Percentiles rank a stretch among this genome's conserved stretches.
Evolutionary conservation across 495 filamentous ascomycete genomes (phyloP).

Genomic region (Chaetomium fimeti): DNA sequence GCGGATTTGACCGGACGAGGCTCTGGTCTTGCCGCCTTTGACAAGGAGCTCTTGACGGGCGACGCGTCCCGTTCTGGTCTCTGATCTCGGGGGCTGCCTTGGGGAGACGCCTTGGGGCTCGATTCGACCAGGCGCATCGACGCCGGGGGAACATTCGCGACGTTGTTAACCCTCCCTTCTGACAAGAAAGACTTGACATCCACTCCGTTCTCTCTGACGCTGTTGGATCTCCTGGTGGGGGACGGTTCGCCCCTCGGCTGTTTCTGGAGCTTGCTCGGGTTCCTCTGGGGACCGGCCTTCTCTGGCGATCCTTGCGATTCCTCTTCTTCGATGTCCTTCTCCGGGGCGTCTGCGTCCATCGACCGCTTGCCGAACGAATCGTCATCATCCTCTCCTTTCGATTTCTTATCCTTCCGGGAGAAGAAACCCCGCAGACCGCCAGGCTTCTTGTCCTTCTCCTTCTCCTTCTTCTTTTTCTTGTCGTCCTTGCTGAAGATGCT

Average conservation of each 20-base stretch:
- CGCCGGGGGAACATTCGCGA: conserved; percentile 48
- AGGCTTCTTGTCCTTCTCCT: conserved; percentile 86
- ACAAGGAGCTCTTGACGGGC: conserved; percentile 31
- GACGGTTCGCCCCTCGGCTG: conserved; percentile 55
- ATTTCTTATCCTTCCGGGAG: conserved; percentile 90
- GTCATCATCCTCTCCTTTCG: conserved; percentile 65
- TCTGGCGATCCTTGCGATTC: conserved; percentile 41
- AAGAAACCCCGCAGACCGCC: conserved; percentile 93
- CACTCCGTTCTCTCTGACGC: conserved; percentile 30
- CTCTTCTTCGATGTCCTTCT: conserved; percentile 48
- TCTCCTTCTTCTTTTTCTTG: conserved; percentile 68
- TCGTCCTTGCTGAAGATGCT: conserved; percentile 46
- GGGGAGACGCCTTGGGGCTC: conserved; percentile 47
- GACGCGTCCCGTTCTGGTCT: conserved; percentile 26
- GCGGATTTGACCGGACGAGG: conserved; percentile 52
- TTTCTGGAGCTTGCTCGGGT: conserved; percentile 75
- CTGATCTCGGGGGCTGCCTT: conserved; percentile 39
- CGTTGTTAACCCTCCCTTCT: conserved; percentile 43
- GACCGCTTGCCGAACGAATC: conserved; percentile 66
- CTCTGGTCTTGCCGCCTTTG: conserved; percentile 38
- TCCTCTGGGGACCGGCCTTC: conserved; percentile 50
- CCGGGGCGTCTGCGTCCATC: conserved; percentile 43
- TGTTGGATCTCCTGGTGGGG: conserved; percentile 46
- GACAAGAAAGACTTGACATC: conserved; percentile 36
- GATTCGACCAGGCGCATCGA: conserved; percentile 62